These are phyloP conservation scores for Eucalyptus sp. DNA, from an alignment of 345 rosid genomes.

Conservation along the genomic window DNA sequence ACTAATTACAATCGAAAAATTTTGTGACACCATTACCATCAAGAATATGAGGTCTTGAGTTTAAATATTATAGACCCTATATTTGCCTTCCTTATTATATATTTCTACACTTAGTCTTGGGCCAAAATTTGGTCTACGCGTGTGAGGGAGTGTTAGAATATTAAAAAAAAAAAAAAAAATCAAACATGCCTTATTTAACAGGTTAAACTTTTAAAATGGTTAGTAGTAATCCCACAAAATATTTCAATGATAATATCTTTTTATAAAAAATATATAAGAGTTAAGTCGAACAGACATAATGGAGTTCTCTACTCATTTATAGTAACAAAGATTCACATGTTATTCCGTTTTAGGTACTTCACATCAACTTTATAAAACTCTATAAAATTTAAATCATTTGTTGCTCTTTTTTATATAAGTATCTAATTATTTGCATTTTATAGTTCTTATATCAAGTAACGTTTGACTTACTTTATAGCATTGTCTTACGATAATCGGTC, in stretches of 20 bases:
- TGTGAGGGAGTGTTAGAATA: background rate
- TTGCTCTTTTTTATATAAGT: background rate
- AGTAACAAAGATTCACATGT: background rate
- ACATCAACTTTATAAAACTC: background rate
- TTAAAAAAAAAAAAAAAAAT: background rate
- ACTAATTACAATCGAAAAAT: background rate
- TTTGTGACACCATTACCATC: background rate
- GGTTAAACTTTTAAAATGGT: background rate
- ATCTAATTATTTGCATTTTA: background rate
- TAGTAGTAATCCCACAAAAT: background rate
- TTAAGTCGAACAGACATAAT: background rate
- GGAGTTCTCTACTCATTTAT: background rate
- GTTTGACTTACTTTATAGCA: background rate
- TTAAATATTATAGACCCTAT: background rate
- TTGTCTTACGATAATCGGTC: background rate
- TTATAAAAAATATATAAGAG: background rate
- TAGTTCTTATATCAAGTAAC: background rate
- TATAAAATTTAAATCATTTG: background rate
- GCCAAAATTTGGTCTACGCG: accelerated
- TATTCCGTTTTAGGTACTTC: background rate
- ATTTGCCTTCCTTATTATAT: background rate
- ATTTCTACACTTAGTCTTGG: background rate
- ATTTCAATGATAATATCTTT: background rate
- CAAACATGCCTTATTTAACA: background rate
- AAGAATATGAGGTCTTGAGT: background rate